Evolutionary conservation across 371 early-diverging fungal species (phyloP).

Genomic region (Entomophthora muscae): DNA sequence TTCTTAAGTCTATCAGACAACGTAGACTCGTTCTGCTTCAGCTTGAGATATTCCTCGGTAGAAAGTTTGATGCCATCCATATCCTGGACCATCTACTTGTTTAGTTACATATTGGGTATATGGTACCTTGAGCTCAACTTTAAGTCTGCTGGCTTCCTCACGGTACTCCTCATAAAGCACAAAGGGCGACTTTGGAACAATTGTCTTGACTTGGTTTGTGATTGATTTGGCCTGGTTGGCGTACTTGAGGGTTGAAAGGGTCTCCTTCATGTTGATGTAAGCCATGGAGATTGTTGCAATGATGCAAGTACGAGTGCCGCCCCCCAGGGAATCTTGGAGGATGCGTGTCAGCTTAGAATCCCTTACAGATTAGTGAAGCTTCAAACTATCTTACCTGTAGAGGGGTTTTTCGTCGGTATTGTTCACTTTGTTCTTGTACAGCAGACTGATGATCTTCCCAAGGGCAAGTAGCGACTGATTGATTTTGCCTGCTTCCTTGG

Average conservation of each 20-base stretch:
- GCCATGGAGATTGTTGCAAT: conserved; percentile 94
- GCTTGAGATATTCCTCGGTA: neutral
- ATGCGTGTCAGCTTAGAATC: conserved; percentile 97
- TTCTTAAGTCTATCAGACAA: neutral
- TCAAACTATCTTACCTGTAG: conserved; percentile 6
- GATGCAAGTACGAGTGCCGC: conserved; percentile 88
- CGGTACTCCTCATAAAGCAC: conserved; percentile 54
- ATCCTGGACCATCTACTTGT: neutral
- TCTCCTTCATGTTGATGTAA: conserved; percentile 88
- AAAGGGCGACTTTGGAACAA: conserved; percentile 55
- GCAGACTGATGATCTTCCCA: conserved; percentile 77
- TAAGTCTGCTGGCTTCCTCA: conserved; percentile 19
- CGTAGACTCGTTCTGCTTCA: neutral
- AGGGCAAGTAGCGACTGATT: conserved; percentile 76
- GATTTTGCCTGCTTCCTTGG: conserved; percentile 79
- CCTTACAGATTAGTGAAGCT: conserved; percentile 81
- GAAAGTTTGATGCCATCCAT: neutral
- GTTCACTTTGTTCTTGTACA: conserved; percentile 26
- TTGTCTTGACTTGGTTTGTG: conserved; percentile 95
- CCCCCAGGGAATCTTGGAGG: conserved; percentile 95
- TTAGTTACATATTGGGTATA: neutral
- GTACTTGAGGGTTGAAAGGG: conserved; percentile 86
- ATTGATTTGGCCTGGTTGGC: conserved; percentile 94
- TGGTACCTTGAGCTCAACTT: conserved; percentile 18
- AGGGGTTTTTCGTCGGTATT: conserved; percentile 33